Conservation (phyloP, 495 filamentous ascomycete species). For the Podospora tetraspora region DNA sequence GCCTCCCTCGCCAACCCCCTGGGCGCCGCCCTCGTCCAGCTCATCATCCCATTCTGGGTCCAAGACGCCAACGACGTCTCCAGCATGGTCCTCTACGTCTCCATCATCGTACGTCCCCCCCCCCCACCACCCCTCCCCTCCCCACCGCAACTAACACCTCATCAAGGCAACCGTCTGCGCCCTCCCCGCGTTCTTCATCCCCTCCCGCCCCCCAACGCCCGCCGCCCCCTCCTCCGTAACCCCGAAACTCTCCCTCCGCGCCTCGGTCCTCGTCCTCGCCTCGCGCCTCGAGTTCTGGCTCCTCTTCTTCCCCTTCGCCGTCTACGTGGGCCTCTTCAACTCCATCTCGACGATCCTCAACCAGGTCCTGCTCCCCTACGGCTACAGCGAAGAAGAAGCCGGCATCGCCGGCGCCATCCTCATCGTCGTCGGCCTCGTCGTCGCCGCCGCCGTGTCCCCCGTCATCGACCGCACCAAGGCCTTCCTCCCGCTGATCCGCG, state of each 20-base stretch:
- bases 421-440: slow-evolving; percentile 82
- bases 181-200: slow-evolving; percentile 82
- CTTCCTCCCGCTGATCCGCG: slow-evolving; percentile 68
- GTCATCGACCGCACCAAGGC: slow-evolving; percentile 79
- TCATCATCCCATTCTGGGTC: slow-evolving; percentile 76
- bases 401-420: slow-evolving; percentile 85
- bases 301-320: slow-evolving; percentile 65
- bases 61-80: slow-evolving; percentile 58
- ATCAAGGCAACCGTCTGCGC: slow-evolving; percentile 60
- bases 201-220: slow-evolving; percentile 70
- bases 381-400: slow-evolving; percentile 71
- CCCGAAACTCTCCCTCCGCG: slow-evolving; percentile 46
- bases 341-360: slow-evolving; percentile 81
- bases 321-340: slow-evolving; percentile 94
- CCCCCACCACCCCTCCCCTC: slow-evolving; percentile 10
- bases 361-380: slow-evolving; percentile 81
- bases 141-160: slow-evolving; percentile 11
- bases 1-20: slow-evolving; percentile 81
- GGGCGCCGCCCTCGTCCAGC: slow-evolving; percentile 80
- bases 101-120: slow-evolving; percentile 63
- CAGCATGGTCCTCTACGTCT: slow-evolving; percentile 77
- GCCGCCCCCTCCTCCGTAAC: slow-evolving; percentile 42
- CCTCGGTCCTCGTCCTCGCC: slow-evolving; percentile 46
- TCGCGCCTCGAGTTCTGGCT: slow-evolving; percentile 66
- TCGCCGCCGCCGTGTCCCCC: slow-evolving; percentile 69